Evolutionary conservation across 1,139 yeast genomes (phyloP).

Genomic region (Saccharomycopsis crataegensis): DNA sequence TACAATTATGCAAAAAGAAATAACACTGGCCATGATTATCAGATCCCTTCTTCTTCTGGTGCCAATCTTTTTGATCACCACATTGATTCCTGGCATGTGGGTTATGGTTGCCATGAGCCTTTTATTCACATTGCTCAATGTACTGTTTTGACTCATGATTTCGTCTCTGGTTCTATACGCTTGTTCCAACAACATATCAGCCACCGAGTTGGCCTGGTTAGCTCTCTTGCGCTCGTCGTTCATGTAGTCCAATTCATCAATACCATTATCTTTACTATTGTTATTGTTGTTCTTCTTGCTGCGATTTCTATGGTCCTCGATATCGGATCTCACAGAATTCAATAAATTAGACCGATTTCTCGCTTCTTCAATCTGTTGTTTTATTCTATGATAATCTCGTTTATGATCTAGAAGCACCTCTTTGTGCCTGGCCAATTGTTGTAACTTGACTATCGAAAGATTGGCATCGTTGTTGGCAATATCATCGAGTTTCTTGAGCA

Average conservation of each 20-base stretch:
- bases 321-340: slow-evolving; percentile 71
- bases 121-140: slow-evolving; percentile 57
- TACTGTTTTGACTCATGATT: slow-evolving; percentile 60
- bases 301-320: slow-evolving; percentile 48
- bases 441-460: slow-evolving; percentile 59
- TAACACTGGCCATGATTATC: slow-evolving; percentile 68
- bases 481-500: slow-evolving; percentile 35
- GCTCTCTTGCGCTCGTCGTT: slow-evolving; percentile 70
- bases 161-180: slow-evolving; percentile 90
- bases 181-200: slow-evolving; percentile 72
- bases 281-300: slow-evolving; percentile 26
- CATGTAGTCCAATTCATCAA: slow-evolving; percentile 57
- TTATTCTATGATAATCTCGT: slow-evolving; percentile 53
- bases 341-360: slow-evolving; percentile 69
- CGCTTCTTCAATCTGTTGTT: slow-evolving; percentile 57
- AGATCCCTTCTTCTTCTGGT: slow-evolving; percentile 87
- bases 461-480: slow-evolving; percentile 26
- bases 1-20: slow-evolving; percentile 64
- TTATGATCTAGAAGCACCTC: slow-evolving; percentile 70
- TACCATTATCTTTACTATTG: slow-evolving; percentile 26
- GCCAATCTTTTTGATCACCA: slow-evolving; percentile 70
- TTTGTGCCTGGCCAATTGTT: slow-evolving; percentile 76
- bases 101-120: slow-evolving; percentile 55
- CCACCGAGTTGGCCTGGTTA: slow-evolving; percentile 64
- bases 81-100: slow-evolving; percentile 76